These are phyloP conservation scores for Gymnopilus junonius DNA, from an alignment of 768 basidiomycete species.

Conservation along the genomic window DNA sequence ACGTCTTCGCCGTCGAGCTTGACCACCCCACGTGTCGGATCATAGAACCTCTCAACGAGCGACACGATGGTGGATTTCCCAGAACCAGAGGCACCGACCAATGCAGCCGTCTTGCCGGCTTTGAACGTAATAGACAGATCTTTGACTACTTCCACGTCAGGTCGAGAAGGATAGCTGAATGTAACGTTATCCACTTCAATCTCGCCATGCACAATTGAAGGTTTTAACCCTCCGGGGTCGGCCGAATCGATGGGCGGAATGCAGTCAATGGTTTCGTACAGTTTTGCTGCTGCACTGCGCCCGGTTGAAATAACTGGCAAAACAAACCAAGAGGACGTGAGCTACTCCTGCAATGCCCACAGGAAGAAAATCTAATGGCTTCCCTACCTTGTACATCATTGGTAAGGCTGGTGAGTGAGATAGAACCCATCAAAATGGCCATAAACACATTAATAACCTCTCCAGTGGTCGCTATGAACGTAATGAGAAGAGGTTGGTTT, in stretches of 20 bases:
- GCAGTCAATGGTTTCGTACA: slow-evolving; percentile 88
- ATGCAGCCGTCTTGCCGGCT: slow-evolving; percentile 68
- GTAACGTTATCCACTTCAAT: slow-evolving; percentile 13
- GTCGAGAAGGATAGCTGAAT: slow-evolving; percentile 21
- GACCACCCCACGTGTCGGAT: slow-evolving; percentile 64
- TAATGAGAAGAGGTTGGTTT: background rate
- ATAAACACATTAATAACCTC: slow-evolving; percentile 83
- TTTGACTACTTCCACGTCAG: slow-evolving; percentile 17
- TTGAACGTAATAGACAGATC: slow-evolving; percentile 13
- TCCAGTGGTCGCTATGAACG: slow-evolving; percentile 61
- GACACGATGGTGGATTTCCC: slow-evolving; percentile 86
- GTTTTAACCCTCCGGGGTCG: slow-evolving; percentile 66
- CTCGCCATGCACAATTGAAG: slow-evolving; percentile 65
- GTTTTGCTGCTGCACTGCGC: slow-evolving; percentile 86
- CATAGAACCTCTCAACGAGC: slow-evolving; percentile 79
- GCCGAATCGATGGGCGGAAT: slow-evolving; percentile 86
- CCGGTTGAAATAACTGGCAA: slow-evolving; percentile 70
- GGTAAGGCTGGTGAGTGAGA: slow-evolving; percentile 81
- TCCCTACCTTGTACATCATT: slow-evolving; percentile 81
- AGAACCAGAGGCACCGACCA: slow-evolving; percentile 85
- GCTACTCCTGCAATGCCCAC: background rate
- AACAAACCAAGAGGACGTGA: background rate
- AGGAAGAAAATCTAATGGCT: background rate
- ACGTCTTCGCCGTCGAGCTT: slow-evolving; percentile 56
- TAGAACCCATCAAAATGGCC: slow-evolving; percentile 86